Evolutionary conservation across 73 alveolate species (phyloP), one percentile per base, ranked within the genome.

Genomic region (Urostyla sp.): DNA sequence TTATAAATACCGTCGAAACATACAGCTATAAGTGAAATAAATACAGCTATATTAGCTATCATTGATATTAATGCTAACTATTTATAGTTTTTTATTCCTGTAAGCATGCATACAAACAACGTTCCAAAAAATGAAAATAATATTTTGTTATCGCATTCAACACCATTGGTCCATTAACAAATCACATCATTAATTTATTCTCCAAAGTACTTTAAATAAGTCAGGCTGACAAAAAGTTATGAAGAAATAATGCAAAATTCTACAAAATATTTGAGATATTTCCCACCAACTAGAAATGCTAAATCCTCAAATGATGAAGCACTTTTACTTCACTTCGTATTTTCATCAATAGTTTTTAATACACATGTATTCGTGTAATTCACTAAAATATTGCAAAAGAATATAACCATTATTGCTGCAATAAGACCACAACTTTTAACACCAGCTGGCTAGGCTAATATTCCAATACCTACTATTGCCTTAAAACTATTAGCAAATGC

Each of bases 391-490:
- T 15, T 40, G 28, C 37, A 18, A 11, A 45, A 1, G 3, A 66
- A 2, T 6, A 30, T 21, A 15, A 59, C 80, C 1, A 44, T 11
- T 8, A 66, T 44, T 40, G 66, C 80, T 8, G 66, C 80, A 32
- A 43, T 4, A 27, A 66, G 6, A n/a, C 80, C 80, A 6, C 37
- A 59, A 13, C 44, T 49, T 40, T 66, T 66, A 40, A 31, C 37
- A 5, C 66, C 80, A 40, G 20, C 13, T 6, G 80, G 80, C n/a
- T 63, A 40, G 37, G 80, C n/a, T 18, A 66, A 24, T 10, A 66
- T 66, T 4, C 80, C 80, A 10, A 66, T 66, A 10, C 80, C 80
- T 8, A 66, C 80, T 13, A 66, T 43, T 16, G 80, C 80, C 43
- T 66, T 66, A 44, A 66, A 66, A 18, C 66, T 66, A 28, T 63